Percentiles rank a stretch among this genome's conserved stretches.
Conservation (phyloP, 1,139 yeast genomes). For the Kazachstania sp. region DNA sequence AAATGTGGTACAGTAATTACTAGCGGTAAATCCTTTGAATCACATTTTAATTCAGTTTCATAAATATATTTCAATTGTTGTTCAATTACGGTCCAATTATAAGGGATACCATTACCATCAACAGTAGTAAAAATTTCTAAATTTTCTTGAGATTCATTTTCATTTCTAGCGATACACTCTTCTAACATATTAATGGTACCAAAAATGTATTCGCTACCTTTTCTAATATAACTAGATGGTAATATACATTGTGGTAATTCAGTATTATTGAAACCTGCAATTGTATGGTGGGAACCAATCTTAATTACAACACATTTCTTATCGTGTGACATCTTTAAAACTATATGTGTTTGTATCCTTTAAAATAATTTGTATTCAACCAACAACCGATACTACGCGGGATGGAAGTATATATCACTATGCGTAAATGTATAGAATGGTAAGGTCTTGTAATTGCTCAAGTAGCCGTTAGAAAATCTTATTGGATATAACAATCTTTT, state of each 20-base stretch:
- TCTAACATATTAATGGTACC: constrained; percentile 33
- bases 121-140: constrained; percentile 51
- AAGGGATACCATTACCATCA: constrained; percentile 51
- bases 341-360: background rate
- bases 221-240: constrained; percentile 47
- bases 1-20: constrained; percentile 44
- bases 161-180: constrained; percentile 35
- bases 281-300: constrained; percentile 55
- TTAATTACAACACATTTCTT: constrained; percentile 49
- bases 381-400: no score
- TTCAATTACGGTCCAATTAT: constrained; percentile 55
- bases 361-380: background rate
- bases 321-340: constrained; percentile 3
- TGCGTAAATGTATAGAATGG: no score
- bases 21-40: constrained; percentile 50
- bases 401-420: no score
- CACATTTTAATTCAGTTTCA: constrained; percentile 38
- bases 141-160: constrained; percentile 31
- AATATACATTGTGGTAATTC: constrained; percentile 55
- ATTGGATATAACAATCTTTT: no score
- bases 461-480: no score
- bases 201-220: constrained; percentile 37
- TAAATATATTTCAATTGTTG: constrained; percentile 55
- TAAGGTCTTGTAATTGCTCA: no score
- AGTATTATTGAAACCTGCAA: constrained; percentile 63